Base-by-base conservation (phyloP, 225 moss, liverwort and hornwort genomes). In the Climacium dendroides region DNA sequence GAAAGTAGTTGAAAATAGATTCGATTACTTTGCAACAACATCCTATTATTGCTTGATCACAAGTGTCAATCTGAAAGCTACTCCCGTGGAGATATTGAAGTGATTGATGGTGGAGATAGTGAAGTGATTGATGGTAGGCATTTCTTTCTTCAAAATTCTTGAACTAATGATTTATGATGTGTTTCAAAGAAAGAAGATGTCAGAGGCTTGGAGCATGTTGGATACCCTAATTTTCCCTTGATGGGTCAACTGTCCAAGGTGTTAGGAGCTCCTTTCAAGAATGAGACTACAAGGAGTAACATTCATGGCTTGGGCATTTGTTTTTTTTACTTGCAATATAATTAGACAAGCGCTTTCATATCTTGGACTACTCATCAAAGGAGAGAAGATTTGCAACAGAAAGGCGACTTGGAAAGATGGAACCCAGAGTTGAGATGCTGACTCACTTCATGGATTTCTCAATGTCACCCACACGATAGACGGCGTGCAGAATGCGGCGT, bases 371-470 rank as follows among this genome's bases (percentile, higher is more conserved):
- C 5, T 50, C 19, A 59, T 57, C 3, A 23, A 37, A 79, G 14
- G 11, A 47, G 12, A 19, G n/a, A 41, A 6, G 45, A 71, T 50
- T 35, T 16, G 34, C 15, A 41, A 61, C 5, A 50, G 0, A 15
- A 66, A 37, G 9, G 28, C 11, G 19, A 35, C n/a, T n/a, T 52
- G 9, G 4, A 78, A 15, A 60, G 23, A 79, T 58, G 6, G 5
- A 66, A 65, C 2, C 37, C 1, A 8, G 52, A 67, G 19, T 28
- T 74, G 34, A 65, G 28, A 55, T 30, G 25, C 20, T 65, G 22
- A 69, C 90, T 84, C 85, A 95, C 94, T 95, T 95, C 76, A 96
- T 96, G 14, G 95, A 93, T 88, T 94, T 94, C 23, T 96, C 94
- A 32, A 96, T 83, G 79, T 95, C 92, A 30, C 97, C 78, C 2